These are phyloP conservation scores for Alisma plantagoaquatica DNA, from an alignment of 106 monocot species.

Conservation along the genomic window DNA sequence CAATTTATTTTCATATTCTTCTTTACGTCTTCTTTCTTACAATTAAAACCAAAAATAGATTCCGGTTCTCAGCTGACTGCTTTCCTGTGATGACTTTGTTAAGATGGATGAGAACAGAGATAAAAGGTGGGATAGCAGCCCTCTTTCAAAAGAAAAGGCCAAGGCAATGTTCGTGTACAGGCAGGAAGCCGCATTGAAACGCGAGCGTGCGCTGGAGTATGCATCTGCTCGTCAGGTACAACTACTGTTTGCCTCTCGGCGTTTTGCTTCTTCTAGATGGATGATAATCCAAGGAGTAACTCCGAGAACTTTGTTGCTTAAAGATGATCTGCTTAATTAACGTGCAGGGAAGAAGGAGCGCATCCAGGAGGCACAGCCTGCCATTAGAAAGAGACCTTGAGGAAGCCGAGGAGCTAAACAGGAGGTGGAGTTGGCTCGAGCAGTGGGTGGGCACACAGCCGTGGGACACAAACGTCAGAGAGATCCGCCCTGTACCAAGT, in stretches of 20 bases:
- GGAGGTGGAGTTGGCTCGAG: conserved; percentile 52
- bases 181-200: conserved; percentile 49
- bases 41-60: no score
- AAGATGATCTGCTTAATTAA: no score
- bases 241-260: not conserved
- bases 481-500: conserved; percentile 7
- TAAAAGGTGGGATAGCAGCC: conserved; percentile 54
- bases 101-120: conserved; percentile 19
- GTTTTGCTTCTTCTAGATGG: no score
- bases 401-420: conserved; percentile 10
- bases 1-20: no score
- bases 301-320: no score
- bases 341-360: conserved; percentile 32
- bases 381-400: conserved; percentile 9
- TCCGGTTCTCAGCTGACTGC: no score
- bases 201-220: conserved; percentile 52
- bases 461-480: conserved; percentile 23
- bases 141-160: conserved; percentile 47
- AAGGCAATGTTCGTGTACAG: conserved; percentile 27
- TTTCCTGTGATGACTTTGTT: no score
- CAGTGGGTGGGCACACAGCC: conserved; percentile 36
- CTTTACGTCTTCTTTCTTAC: no score
- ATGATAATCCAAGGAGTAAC: no score
- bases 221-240: conserved; percentile 45
- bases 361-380: conserved; percentile 11